A percentile compares a stretch with the other conserved stretches of the same genome.
These are phyloP conservation scores for Pholiota conissans DNA, from an alignment of 768 basidiomycete species.

Conservation along the genomic window DNA sequence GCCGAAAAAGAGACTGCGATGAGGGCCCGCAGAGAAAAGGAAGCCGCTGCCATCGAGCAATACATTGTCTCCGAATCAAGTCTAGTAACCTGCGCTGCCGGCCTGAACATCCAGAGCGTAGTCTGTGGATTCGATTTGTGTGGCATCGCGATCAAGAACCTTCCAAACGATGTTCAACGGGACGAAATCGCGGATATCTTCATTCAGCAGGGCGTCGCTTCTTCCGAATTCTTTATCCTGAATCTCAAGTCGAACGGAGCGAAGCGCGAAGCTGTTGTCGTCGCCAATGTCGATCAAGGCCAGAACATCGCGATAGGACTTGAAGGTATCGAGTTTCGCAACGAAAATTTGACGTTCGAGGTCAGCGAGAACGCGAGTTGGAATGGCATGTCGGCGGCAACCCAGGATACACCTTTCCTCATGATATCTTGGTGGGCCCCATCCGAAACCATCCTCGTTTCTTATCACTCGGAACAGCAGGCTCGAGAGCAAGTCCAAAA, in stretches of 20 bases:
- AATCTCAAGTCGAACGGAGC: conserved; percentile 16
- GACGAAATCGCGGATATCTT: conserved; percentile 45
- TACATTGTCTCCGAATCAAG: too few relatives aligned
- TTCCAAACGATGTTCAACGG: conserved; percentile 39
- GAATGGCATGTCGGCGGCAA: conserved; percentile 39
- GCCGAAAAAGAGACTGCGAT: too few relatives aligned
- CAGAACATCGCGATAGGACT: too few relatives aligned
- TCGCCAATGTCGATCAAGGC: too few relatives aligned
- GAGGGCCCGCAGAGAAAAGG: conserved; percentile 24
- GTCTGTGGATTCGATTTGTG: conserved; percentile 55
- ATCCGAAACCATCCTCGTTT: conserved; percentile 41
- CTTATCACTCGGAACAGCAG: conserved; percentile 32
- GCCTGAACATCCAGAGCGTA: conserved; percentile 43
- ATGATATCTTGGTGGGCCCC: conserved; percentile 54
- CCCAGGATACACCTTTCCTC: conserved; percentile 36
- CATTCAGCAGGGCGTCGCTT: conserved; percentile 21
- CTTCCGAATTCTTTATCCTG: conserved; percentile 27
- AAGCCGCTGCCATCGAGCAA: conserved; percentile 42
- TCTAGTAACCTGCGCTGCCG: conserved; percentile 52
- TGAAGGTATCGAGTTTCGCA: too few relatives aligned
- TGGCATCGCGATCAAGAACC: conserved; percentile 42
- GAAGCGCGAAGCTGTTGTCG: conserved; percentile 38
- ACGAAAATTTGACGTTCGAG: conserved; percentile 41
- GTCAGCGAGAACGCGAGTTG: conserved; percentile 36
- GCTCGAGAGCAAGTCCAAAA: conserved; percentile 34